Percentiles rank a stretch among this genome's conserved stretches.
Conservation (phyloP, 106 monocot genomes). For the Platanthera guangdongensis region DNA sequence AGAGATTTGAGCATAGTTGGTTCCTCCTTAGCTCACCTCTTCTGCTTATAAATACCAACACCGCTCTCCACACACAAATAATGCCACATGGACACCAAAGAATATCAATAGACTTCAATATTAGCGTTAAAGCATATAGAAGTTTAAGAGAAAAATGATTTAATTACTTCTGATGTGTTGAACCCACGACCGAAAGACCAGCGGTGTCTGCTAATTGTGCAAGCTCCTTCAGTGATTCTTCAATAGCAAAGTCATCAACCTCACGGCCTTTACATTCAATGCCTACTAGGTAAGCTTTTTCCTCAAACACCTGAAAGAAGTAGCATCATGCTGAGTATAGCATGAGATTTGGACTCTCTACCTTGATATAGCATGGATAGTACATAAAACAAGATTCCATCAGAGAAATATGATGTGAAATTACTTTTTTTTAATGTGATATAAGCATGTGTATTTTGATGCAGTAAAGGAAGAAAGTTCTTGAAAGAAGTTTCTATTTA, state of each 20-base stretch:
- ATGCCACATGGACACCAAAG: too few relatives aligned
- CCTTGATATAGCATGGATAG: not conserved
- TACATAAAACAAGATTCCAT: not conserved
- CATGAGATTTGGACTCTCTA: not conserved
- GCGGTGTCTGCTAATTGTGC: conserved; percentile 91
- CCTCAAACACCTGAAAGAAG: conserved; percentile 59
- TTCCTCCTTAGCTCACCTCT: too few relatives aligned
- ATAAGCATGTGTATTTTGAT: too few relatives aligned
- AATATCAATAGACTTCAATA: too few relatives aligned
- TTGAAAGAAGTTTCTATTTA: too few relatives aligned
- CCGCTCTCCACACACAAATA: too few relatives aligned
- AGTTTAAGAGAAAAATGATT: not conserved
- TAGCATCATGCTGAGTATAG: not conserved
- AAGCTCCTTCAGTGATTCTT: conserved; percentile 87
- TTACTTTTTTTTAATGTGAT: not conserved
- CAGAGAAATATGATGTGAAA: not conserved
- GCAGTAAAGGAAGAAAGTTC: too few relatives aligned
- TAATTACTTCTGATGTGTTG: conserved; percentile 79
- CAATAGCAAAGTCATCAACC: conserved; percentile 45
- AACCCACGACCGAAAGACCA: conserved; percentile 78
- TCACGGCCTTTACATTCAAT: conserved; percentile 65
- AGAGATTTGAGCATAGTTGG: too few relatives aligned
- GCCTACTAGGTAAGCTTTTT: conserved; percentile 84
- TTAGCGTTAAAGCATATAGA: too few relatives aligned
- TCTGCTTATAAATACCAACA: too few relatives aligned